Base-by-base conservation (phyloP, 129 eudicot species). In the Helianthus annuus region DNA sequence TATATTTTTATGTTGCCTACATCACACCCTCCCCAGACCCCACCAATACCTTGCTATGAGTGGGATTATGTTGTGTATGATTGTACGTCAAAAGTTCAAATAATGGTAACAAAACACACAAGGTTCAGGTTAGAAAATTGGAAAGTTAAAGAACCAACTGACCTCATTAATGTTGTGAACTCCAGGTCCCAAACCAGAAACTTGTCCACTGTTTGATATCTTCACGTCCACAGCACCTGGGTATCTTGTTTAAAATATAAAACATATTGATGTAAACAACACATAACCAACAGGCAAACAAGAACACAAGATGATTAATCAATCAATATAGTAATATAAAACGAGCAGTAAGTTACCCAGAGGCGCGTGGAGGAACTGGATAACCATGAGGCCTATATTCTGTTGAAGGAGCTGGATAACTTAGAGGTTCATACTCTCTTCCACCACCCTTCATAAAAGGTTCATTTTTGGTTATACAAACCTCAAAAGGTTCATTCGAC, bases 91-190 rank as follows among this genome's bases (percentile, higher is more conserved):
- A 10, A 22, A 39, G 10, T 15, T 15, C 16, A 53, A 11, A 70
- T 70, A 53, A 7, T 56, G 58, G 12, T 17, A 62, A 62, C 46
- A 54, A 56, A 56, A 39, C 16, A 57, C 45, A 71, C 46, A 58
- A 52, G 53, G 54, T 39, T 74, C 32, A 12, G 9, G 63, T 72
- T 48, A 38, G 29, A 36, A 68, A 53, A 60, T 27, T 32, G 15
- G 68, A 56, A 60, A 44, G 64, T 32, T 63, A 8, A 13, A 68
- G 34, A n/a, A 61, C 71, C 48, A 58, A 81, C 87, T 65, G 79
- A 87, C 92, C 88, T 84, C 88, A 60, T 78, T 76, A 15, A 58
- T 52, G 75, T 70, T 69, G 78, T 72, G 78, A 53, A 70, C 68
- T 70, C 92, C 92, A 36, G 81, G 48, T 56, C 73, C 83, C 75